Evolutionary conservation across 2,329 filamentous ascomycete species (phyloP), one percentile per base, ranked within the genome.

Genomic region (Fusarium falciforme): DNA sequence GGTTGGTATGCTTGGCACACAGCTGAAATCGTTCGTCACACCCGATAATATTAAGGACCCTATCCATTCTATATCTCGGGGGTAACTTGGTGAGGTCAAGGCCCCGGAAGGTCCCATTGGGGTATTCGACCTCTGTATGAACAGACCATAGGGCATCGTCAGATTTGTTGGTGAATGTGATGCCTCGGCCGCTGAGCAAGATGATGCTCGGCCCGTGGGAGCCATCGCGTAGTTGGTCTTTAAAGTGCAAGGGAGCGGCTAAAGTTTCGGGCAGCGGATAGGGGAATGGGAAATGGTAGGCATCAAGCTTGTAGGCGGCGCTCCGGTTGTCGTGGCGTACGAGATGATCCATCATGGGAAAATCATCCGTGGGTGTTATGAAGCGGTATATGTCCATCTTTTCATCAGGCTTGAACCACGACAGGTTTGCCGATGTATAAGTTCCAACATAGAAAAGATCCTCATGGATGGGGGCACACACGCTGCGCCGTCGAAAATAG

Each of bases 1-100:
- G 36, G 8, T 61, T 47, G 58, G 14, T 44, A 11, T 29, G 27
- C 9, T 33, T 61, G 14, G 27, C 27, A 12, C 58, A 61, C 2
- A 61, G n/a, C n/a, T 61, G 58, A 22, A 61, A 25, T 20, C 58
- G 36, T 25, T 61, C 58, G n/a, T 61, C 38, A 17, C 58, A 61
- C 12, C 58, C 58, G 31, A 61, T 61, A 22, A 61, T 20, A 17
- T 61, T 61, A 14, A 61, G 58, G 11, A 16, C 27, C 8, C 27
- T 61, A 17, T 61, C 58, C 58, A 61, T 61, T n/a, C 8, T 27
- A 20, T 61, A 61, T 6, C 4, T 14, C 7, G 27, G 12, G n/a
- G 38, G 58, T 4, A 20, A 2, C 58, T 61, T 29, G n/a, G 29
- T 27, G 27, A 61, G n/a, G 16, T 61, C 31, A 14, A 44, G 7